phyloP scores from a whole-genome alignment of 225 moss, liverwort and hornwort genomes.

The Polytrichum formosum region DNA sequence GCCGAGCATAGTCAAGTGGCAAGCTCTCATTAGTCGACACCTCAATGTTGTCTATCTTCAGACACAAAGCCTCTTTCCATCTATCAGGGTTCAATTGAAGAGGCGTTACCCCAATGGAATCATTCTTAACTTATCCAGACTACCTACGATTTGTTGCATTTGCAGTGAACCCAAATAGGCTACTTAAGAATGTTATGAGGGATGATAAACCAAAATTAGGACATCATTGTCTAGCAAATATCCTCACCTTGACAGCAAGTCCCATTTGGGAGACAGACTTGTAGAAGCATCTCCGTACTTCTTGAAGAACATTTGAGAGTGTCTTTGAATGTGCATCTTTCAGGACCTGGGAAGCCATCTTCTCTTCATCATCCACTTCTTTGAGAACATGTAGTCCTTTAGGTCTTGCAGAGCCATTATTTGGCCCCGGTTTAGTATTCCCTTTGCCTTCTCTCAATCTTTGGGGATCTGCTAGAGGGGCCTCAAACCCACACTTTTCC shows the following conservation, averaged over 20 bases:
- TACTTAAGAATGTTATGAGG: no score
- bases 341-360: slow-evolving; percentile 19
- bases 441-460: slow-evolving; percentile 20
- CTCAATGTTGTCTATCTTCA: no score
- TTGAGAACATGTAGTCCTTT: slow-evolving; percentile 20
- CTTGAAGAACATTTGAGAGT: slow-evolving; percentile 58
- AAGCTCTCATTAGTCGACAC: no score
- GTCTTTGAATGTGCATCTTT: slow-evolving; percentile 53
- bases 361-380: slow-evolving; percentile 31
- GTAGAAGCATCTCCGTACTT: slow-evolving; percentile 52
- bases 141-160: no score
- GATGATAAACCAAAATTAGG: no score
- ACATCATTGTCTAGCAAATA: slow-evolving; percentile 1
- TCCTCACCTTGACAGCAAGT: slow-evolving; percentile 44
- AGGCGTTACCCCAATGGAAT: no score
- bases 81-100: no score
- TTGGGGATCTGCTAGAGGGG: slow-evolving; percentile 19
- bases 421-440: slow-evolving; percentile 19
- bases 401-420: slow-evolving; percentile 23
- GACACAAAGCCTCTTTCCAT: no score
- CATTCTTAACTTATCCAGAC: no score
- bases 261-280: slow-evolving; percentile 11
- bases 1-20: no score
- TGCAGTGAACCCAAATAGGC: no score
- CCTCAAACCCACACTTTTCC: slow-evolving; percentile 24